Base-by-base conservation (phyloP, 2,329 filamentous ascomycete genomes). In the Aspergillus fructus region DNA sequence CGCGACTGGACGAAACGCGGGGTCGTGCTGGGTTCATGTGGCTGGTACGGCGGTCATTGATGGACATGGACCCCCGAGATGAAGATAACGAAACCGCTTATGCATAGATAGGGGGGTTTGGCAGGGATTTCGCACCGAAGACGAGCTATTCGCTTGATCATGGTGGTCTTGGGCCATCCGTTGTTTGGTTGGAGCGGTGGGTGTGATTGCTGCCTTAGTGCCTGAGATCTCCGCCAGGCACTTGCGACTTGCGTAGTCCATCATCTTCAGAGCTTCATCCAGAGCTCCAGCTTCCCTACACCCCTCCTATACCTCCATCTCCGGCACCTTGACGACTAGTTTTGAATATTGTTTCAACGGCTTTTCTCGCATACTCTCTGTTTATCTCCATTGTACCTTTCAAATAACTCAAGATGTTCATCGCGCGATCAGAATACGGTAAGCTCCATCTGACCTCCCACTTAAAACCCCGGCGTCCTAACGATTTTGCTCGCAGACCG, bases 351-450 rank as follows among this genome's bases (percentile, higher is more conserved):
- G 5, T 13, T 9, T 34, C 37, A 21, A 8, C 13, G n/a, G 9
- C 12, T 42, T 39, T 19, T 23, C 17, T 23, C 17, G 6, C n/a
- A 19, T 5, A 9, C 12, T 12, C 3, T 45, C 15, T 56, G 17
- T 55, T 12, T 40, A 30, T 51, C 13, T 41, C 47, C 47, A 42
- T 55, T 48, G 27, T 51, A 41, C 27, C 34, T 17, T 39, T 45
- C 45, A 56, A 67, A 77, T 78, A 65, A 73, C 77, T 78, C 80
- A 91, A 81, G 71, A 96, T 96, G 94, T 99, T 99, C 86, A 97
- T 99, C 86, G 93, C 94, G 85, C 91, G 94, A 82, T 97, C 93
- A 76, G 94, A 99, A 93, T 99, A 99, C 83, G 94, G 93, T 94
- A 85, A 82, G 89, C 76, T 72, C 55, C 64, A 56, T 62, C 62